Base-by-base conservation (phyloP, 768 basidiomycete species). In the Flagelloscypha sp. region DNA sequence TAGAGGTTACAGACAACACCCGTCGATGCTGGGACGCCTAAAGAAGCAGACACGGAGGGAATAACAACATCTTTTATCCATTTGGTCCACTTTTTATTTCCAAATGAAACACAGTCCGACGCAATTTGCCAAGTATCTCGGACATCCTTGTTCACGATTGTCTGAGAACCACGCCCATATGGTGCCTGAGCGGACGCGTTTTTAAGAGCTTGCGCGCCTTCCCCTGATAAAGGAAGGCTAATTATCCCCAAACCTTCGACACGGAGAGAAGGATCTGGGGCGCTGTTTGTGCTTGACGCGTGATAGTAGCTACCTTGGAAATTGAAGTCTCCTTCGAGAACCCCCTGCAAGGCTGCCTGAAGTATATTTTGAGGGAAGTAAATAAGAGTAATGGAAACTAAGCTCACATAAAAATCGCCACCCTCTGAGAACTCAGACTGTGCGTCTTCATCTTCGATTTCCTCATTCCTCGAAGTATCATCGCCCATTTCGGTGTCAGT, bases 91-190 rank as follows among this genome's bases (percentile, higher is more conserved):
- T 48, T 52, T 0, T 61, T 53, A 43, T 70, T 72, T 9, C 46
- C 46, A 36, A 72, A 69, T 5, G 46, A 45, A 5, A 74, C 50
- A 30, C 52, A 45, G 1, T 39, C 43, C 0, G 65, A 60, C 33
- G 68, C 63, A 28, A 74, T 65, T 44, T 73, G 68, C 68, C 68
- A 74, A 3, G 67, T 70, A 54, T 72, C 62, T 9, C 69, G 50
- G 6, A 71, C 66, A 1, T 53, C 44, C 25, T 52, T 68, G 39
- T 72, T 61, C 1, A 70, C 55, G 7, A 69, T 42, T 0, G 65
- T 71, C 7, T 56, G 48, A 23, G 61, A 56, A 11, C 65, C 67
- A 35, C 62, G 58, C 1, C 69, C 70, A 45, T 63, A 73, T 1
- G 68, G 66, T 3, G 70, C 65, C 44, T 63, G 63, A 5, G 41